These are phyloP conservation scores for Thielaviopsis populi DNA, from an alignment of 2,329 filamentous ascomycete genomes.

Conservation along the genomic window DNA sequence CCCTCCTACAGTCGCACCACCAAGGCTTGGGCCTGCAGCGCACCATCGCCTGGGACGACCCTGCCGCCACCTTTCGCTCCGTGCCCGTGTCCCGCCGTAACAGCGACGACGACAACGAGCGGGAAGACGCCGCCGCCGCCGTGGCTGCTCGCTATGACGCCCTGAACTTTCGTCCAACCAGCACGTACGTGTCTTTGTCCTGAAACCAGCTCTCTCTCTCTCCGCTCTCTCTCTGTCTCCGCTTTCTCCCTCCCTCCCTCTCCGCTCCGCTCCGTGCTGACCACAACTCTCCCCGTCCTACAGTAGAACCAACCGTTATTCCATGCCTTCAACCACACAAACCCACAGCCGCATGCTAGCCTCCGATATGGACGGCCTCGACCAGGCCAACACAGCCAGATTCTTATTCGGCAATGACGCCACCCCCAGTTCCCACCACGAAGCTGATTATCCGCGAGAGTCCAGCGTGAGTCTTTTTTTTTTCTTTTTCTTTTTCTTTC, in stretches of 20 bases:
- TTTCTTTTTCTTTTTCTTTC: background rate
- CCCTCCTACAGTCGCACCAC: conserved; percentile 55
- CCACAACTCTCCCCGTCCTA: too few relatives aligned
- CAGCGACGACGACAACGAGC: conserved; percentile 72
- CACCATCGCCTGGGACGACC: conserved; percentile 42
- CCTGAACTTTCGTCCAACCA: conserved; percentile 57
- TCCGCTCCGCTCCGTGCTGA: background rate
- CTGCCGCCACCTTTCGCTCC: conserved; percentile 64
- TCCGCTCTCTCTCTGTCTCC: background rate
- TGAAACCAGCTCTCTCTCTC: background rate
- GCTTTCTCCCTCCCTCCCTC: background rate
- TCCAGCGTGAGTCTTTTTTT: conserved; percentile 23
- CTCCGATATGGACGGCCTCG: conserved; percentile 45
- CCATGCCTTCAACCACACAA: conserved; percentile 65
- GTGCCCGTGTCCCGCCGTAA: conserved; percentile 77
- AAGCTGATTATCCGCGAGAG: conserved; percentile 27
- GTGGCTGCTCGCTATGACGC: conserved; percentile 48
- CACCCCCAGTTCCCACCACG: conserved; percentile 1
- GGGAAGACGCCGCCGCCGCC: conserved; percentile 39
- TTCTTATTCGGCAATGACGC: conserved; percentile 71
- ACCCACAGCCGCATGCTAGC: conserved; percentile 43
- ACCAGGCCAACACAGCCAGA: conserved; percentile 70
- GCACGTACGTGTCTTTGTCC: conserved; percentile 50
- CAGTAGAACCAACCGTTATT: conserved; percentile 58
- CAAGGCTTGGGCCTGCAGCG: conserved; percentile 41